These are phyloP conservation scores for Linanthus parryae DNA, from an alignment of 148 eudicot genomes.

Conservation along the genomic window DNA sequence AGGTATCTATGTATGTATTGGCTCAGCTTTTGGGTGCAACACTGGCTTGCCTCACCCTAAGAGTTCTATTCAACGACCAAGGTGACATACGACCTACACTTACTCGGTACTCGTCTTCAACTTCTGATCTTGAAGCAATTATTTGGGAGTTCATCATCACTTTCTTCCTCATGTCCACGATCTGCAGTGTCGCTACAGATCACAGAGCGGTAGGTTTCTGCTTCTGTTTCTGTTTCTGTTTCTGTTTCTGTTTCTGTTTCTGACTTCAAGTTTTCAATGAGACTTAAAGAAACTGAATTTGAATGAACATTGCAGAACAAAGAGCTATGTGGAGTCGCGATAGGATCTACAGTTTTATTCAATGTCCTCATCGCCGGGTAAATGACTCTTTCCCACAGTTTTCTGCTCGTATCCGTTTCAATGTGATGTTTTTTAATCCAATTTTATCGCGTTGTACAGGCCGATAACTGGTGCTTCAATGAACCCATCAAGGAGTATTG, in stretches of 20 bases:
- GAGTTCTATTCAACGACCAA: slow-evolving; percentile 27
- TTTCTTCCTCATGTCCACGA: slow-evolving; percentile 28
- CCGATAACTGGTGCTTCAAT: slow-evolving; percentile 41
- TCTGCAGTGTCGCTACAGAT: slow-evolving; percentile 30
- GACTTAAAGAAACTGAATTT: slow-evolving; percentile 1
- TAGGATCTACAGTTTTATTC: slow-evolving; percentile 28
- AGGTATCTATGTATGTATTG: slow-evolving; percentile 36
- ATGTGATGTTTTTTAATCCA: not conserved
- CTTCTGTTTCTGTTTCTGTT: too few species aligned
- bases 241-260: too few species aligned
- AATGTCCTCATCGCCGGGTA: slow-evolving; percentile 34
- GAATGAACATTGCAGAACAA: slow-evolving; percentile 21
- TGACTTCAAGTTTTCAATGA: too few species aligned
- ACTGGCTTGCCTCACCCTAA: slow-evolving; percentile 34
- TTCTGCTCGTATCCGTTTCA: not conserved
- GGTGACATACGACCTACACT: slow-evolving; percentile 17
- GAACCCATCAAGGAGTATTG: slow-evolving; percentile 48
- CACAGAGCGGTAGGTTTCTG: slow-evolving; percentile 27
- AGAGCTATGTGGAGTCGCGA: slow-evolving; percentile 27
- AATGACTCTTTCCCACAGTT: not conserved
- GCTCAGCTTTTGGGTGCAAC: slow-evolving; percentile 35
- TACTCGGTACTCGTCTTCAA: slow-evolving; percentile 23
- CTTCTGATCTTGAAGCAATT: slow-evolving; percentile 31
- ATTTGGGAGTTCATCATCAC: slow-evolving; percentile 35
- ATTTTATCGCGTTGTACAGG: slow-evolving; percentile 15